Evolutionary conservation across 768 basidiomycete species (phyloP).

Genomic region (Suillus americanus): DNA sequence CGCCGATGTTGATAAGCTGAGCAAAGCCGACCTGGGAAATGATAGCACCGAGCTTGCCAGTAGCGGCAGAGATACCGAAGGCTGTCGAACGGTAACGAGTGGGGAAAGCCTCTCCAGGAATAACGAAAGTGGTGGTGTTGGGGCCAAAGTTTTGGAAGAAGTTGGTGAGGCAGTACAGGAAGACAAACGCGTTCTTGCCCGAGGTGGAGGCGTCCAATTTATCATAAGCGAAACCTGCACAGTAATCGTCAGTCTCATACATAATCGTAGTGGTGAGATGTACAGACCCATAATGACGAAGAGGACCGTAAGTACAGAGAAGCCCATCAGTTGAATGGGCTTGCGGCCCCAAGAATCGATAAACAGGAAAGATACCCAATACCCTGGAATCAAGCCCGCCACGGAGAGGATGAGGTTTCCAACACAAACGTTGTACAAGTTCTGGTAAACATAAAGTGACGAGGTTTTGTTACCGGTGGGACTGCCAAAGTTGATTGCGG

Average conservation of each 20-base stretch:
- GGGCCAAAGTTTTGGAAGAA: slow-evolving; percentile 92
- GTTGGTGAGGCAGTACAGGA: slow-evolving; percentile 83
- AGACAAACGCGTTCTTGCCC: slow-evolving; percentile 63
- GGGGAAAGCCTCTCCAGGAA: slow-evolving; percentile 84
- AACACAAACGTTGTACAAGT: slow-evolving; percentile 61
- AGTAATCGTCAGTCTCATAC: slow-evolving; percentile 7
- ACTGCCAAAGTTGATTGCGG: slow-evolving; percentile 65
- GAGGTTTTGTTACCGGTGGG: slow-evolving; percentile 30
- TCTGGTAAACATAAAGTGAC: slow-evolving; percentile 47
- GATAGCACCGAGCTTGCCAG: slow-evolving; percentile 83
- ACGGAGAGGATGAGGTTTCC: slow-evolving; percentile 77
- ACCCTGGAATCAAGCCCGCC: slow-evolving; percentile 83
- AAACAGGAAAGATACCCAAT: slow-evolving; percentile 54
- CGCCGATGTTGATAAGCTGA: slow-evolving; percentile 67
- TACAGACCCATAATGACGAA: slow-evolving; percentile 69
- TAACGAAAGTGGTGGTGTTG: slow-evolving; percentile 76
- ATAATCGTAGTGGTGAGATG: neutral
- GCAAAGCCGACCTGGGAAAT: slow-evolving; percentile 78
- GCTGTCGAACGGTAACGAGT: slow-evolving; percentile 86
- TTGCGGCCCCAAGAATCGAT: slow-evolving; percentile 83
- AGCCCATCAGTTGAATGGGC: slow-evolving; percentile 81
- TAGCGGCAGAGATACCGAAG: slow-evolving; percentile 82
- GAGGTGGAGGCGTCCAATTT: slow-evolving; percentile 44
- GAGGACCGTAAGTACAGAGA: slow-evolving; percentile 60
- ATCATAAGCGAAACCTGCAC: slow-evolving; percentile 65